Percentiles rank a stretch among this genome's conserved stretches.
These are phyloP conservation scores for Neurospora sp. DNA, from an alignment of 495 filamentous ascomycete species.

Conservation along the genomic window DNA sequence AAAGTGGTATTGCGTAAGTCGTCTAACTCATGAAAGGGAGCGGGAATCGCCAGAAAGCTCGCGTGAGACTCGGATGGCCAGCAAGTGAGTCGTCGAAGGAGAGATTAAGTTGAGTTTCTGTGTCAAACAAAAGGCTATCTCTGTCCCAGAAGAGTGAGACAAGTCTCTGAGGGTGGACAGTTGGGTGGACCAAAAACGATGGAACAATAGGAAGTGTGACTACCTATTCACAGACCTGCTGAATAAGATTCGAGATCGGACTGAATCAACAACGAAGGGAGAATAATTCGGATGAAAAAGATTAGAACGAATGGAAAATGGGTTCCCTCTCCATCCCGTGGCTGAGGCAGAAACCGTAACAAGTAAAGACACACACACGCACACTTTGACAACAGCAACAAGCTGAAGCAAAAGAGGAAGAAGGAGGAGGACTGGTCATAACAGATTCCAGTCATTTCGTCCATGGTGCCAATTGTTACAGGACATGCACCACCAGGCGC, in stretches of 20 bases:
- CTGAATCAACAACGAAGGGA: background rate
- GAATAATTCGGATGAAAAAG: background rate
- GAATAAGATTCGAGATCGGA: background rate
- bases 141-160: background rate
- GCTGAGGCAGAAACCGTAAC: background rate
- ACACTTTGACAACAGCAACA: background rate
- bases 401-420: background rate
- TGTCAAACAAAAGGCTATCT: background rate
- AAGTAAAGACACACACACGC: no score
- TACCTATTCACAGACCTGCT: background rate
- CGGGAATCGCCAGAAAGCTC: background rate
- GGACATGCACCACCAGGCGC: background rate
- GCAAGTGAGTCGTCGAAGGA: background rate
- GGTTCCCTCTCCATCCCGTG: background rate
- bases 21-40: background rate
- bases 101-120: background rate
- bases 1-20: background rate
- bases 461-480: background rate
- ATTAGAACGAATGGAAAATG: background rate
- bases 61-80: background rate
- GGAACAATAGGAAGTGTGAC: background rate
- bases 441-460: background rate
- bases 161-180: background rate
- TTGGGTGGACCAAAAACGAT: background rate
- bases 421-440: background rate